A percentile compares a stretch with the other conserved stretches of the same genome.
These are phyloP conservation scores for Glarea lozoyensis DNA, from an alignment of 495 filamentous ascomycete species.

Conservation along the genomic window DNA sequence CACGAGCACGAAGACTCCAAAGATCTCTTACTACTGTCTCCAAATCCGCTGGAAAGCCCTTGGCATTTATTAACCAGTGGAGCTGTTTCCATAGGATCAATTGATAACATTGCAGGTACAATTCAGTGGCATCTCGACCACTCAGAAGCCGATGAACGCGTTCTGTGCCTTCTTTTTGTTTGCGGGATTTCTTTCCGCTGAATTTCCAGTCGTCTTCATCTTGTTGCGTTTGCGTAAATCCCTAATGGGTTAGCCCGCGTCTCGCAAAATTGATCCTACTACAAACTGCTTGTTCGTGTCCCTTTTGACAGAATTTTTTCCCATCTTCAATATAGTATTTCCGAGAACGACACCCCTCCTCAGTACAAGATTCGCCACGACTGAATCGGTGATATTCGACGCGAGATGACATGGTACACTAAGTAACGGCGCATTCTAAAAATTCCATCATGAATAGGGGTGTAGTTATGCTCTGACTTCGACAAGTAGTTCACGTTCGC, in stretches of 20 bases:
- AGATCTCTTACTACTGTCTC: conserved; percentile 41
- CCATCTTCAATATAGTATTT: conserved; percentile 58
- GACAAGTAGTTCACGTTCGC: no score
- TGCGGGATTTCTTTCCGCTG: conserved; percentile 48
- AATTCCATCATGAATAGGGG: not conserved
- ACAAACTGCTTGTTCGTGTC: conserved; percentile 46
- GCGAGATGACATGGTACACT: conserved; percentile 12
- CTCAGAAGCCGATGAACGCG: conserved; percentile 34
- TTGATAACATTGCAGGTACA: conserved; percentile 81
- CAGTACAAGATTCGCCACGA: conserved; percentile 45
- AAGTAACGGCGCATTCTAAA: not conserved
- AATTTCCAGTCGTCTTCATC: conserved; percentile 70
- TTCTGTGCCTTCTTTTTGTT: conserved; percentile 45
- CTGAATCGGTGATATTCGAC: conserved; percentile 44
- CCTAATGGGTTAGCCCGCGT: conserved; percentile 17
- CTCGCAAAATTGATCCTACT: no score
- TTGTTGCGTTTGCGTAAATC: conserved; percentile 49
- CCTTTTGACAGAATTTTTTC: conserved; percentile 54
- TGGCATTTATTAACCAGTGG: conserved; percentile 48
- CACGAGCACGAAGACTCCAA: conserved; percentile 36
- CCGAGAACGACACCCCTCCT: conserved; percentile 54
- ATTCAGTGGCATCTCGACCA: conserved; percentile 56
- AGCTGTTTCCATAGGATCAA: conserved; percentile 75
- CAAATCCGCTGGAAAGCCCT: conserved; percentile 49
- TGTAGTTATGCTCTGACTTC: no score